Percentiles rank a stretch among this genome's conserved stretches.
Evolutionary conservation across 441 rosid genomes (phyloP).

Genomic region (Geranium incanum): DNA sequence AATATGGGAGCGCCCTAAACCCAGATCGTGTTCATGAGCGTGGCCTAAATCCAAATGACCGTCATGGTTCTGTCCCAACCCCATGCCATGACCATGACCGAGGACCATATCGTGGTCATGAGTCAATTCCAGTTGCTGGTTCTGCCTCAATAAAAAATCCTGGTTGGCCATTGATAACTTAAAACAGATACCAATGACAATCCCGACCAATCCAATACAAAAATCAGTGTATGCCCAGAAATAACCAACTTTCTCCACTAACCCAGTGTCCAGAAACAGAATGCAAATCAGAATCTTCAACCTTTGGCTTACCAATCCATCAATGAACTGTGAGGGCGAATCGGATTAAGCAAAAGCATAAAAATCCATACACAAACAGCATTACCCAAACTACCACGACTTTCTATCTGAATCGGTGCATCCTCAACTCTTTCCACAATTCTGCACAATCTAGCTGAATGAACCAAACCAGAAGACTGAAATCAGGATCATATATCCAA

Average conservation of each 20-base stretch:
- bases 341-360: neutral
- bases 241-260: neutral
- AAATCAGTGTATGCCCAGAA: neutral
- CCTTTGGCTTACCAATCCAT: neutral
- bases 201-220: neutral
- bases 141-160: constrained; percentile 24
- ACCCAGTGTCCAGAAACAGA: neutral
- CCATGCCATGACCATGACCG: constrained; percentile 14
- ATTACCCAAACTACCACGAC: neutral
- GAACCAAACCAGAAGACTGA: neutral
- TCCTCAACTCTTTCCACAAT: too few relatives aligned
- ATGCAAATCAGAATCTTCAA: neutral
- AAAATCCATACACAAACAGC: neutral
- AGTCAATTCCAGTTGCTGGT: neutral
- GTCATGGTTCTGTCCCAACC: constrained; percentile 54
- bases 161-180: constrained; percentile 54
- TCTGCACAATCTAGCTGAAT: neutral
- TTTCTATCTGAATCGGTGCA: too few relatives aligned
- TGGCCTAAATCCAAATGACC: constrained; percentile 68
- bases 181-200: too few relatives aligned
- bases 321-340: neutral
- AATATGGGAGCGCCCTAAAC: too few relatives aligned
- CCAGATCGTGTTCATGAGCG: constrained; percentile 57
- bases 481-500: neutral
- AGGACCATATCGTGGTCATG: too few relatives aligned